Percentiles rank a stretch among this genome's conserved stretches.
Evolutionary conservation across 2,329 filamentous ascomycete species (phyloP).

Genomic region (Pseudopyrenochaeta lycopersici): DNA sequence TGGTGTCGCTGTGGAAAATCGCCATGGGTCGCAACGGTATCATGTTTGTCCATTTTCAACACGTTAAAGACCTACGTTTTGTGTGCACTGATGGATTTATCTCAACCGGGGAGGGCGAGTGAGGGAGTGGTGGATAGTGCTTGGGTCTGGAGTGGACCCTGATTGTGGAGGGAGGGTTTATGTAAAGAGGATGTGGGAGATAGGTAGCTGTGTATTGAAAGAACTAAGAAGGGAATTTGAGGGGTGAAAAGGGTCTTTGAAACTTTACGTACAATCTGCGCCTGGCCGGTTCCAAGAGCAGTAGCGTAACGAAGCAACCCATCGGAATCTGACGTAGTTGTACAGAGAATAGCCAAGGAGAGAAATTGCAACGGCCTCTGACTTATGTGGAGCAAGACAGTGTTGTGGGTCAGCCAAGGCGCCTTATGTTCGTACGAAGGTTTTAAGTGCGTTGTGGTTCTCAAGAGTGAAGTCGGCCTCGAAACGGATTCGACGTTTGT

Average conservation of each 20-base stretch:
- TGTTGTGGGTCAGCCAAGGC: conserved; percentile 21
- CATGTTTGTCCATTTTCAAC: conserved; percentile 25
- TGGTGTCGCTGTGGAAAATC: conserved; percentile 20
- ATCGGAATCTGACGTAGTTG: too few relatives aligned
- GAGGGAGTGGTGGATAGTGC: background rate
- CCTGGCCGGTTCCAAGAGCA: conserved; percentile 5
- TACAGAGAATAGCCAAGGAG: too few relatives aligned
- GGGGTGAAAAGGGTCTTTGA: background rate
- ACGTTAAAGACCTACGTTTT: conserved; percentile 19
- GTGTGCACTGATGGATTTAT: conserved; percentile 3
- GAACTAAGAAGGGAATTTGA: too few relatives aligned
- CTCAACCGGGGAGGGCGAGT: background rate
- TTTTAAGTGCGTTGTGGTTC: background rate
- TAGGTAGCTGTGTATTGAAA: too few relatives aligned
- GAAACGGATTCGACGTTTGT: background rate
- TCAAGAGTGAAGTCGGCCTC: background rate
- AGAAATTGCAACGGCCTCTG: background rate
- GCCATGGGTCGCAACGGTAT: conserved; percentile 17
- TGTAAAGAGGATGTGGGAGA: too few relatives aligned
- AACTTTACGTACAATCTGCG: conserved; percentile 22
- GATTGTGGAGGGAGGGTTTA: too few relatives aligned
- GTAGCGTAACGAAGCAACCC: conserved; percentile 15
- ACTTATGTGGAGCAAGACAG: conserved; percentile 22
- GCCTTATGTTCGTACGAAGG: conserved; percentile 8
- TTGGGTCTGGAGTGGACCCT: too few relatives aligned